Percentiles rank a stretch among this genome's conserved stretches.
Evolutionary conservation across 257 asterid species (phyloP).

Genomic region (Plectranthus barbatus): DNA sequence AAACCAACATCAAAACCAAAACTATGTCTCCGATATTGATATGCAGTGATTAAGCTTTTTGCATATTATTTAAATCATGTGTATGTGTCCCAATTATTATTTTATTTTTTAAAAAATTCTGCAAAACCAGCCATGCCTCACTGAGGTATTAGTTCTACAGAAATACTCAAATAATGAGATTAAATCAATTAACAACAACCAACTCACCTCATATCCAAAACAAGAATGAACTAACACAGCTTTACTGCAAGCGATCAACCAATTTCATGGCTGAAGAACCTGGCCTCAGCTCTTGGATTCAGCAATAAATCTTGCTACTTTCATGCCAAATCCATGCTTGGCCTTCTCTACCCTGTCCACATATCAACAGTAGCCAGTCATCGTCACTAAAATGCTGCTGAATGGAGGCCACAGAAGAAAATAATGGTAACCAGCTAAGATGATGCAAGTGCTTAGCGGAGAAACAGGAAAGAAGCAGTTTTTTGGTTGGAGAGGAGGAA

Average conservation of each 20-base stretch:
- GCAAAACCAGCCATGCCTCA: too few species aligned
- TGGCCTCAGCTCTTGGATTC: conserved; percentile 23
- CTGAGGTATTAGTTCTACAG: conserved; percentile 3
- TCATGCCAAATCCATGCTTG: conserved; percentile 90
- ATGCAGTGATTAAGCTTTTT: too few species aligned
- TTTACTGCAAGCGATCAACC: neutral
- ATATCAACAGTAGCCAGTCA: conserved; percentile 6
- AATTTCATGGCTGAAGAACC: conserved; percentile 2
- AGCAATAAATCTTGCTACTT: conserved; percentile 47
- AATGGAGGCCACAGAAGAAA: too few species aligned
- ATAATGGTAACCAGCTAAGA: too few species aligned
- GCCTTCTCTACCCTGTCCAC: conserved; percentile 71
- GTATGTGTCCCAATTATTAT: too few species aligned
- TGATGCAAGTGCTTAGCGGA: too few species aligned
- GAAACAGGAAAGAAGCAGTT: too few species aligned
- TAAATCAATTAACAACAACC: neutral
- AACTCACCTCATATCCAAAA: neutral
- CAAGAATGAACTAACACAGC: conserved; percentile 9
- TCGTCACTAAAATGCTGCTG: too few species aligned
- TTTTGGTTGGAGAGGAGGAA: neutral
- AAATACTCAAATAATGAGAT: neutral
- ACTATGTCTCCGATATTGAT: too few species aligned
- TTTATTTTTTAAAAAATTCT: too few species aligned
- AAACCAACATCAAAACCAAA: too few species aligned
- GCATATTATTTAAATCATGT: too few species aligned